phyloP scores from a whole-genome alignment of 306 rosid genomes.

The Vicia faba region DNA sequence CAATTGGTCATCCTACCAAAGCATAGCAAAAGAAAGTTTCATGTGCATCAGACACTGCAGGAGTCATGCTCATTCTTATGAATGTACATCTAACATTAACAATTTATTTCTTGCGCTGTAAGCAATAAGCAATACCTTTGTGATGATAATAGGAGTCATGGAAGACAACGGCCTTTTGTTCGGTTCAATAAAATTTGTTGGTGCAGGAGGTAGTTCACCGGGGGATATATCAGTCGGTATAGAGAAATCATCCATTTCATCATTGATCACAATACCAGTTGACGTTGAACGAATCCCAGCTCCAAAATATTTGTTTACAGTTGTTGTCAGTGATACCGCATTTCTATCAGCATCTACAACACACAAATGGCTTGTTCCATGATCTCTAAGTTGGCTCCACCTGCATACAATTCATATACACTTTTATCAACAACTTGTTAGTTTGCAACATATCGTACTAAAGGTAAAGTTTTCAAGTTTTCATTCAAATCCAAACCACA shows the following conservation, averaged over 20 bases:
- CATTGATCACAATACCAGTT: conserved; percentile 83
- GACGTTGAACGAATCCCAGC: conserved; percentile 76
- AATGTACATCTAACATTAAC: too few species aligned
- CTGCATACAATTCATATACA: conserved; percentile 46
- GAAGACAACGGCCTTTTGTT: conserved; percentile 87
- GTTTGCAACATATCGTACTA: conserved; percentile 17
- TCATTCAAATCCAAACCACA: conserved; percentile 31
- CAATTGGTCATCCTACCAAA: conserved; percentile 66
- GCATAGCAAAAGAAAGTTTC: conserved; percentile 17
- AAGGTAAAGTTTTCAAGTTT: conserved; percentile 26
- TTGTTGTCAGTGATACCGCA: conserved; percentile 80
- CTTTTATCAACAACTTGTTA: conserved; percentile 6
- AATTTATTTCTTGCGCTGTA: not conserved
- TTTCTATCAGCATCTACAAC: conserved; percentile 87
- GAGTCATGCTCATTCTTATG: too few species aligned
- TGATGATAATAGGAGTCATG: conserved; percentile 79
- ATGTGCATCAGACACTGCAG: too few species aligned
- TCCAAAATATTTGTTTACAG: conserved; percentile 68
- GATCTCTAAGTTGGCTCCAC: conserved; percentile 95
- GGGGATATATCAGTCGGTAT: conserved; percentile 62
- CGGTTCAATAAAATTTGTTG: conserved; percentile 77
- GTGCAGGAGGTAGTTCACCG: conserved; percentile 79
- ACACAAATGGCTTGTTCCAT: conserved; percentile 93
- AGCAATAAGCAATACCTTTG: conserved; percentile 63
- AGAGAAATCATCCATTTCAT: conserved; percentile 93